These are phyloP conservation scores for Cytospora piceicola DNA, from an alignment of 2,329 filamentous ascomycete species.

Conservation along the genomic window DNA sequence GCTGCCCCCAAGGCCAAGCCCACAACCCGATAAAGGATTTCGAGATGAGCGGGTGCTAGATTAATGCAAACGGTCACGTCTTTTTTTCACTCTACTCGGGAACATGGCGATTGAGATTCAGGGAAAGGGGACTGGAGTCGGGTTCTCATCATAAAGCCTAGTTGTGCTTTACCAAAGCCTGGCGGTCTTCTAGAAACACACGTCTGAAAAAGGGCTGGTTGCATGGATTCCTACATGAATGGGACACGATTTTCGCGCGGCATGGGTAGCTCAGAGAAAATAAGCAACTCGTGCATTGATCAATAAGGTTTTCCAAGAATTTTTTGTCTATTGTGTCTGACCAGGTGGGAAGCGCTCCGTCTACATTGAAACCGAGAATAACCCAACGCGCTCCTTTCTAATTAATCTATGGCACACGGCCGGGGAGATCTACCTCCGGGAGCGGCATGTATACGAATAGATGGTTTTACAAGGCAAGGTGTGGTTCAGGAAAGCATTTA, in stretches of 20 bases:
- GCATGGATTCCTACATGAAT: constrained; percentile 37
- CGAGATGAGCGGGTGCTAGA: constrained; percentile 29
- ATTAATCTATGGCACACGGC: constrained; percentile 10
- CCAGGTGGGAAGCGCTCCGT: not conserved
- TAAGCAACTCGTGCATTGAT: constrained; percentile 39
- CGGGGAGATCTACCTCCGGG: constrained; percentile 22
- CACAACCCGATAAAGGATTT: constrained; percentile 74
- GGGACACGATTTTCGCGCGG: constrained; percentile 33
- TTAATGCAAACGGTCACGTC: constrained; percentile 22
- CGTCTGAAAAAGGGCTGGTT: constrained; percentile 34
- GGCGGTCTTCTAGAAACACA: constrained; percentile 26
- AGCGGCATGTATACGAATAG: not conserved
- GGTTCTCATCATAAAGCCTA: constrained; percentile 29
- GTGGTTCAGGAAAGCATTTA: constrained; percentile 39
- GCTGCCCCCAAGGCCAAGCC: constrained; percentile 82
- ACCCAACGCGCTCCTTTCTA: not conserved
- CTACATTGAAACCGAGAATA: not conserved
- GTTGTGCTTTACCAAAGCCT: constrained; percentile 30
- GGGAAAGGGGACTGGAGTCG: constrained; percentile 31
- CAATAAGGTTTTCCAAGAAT: constrained; percentile 24
- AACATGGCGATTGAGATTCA: constrained; percentile 28
- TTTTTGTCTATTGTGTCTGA: constrained; percentile 11
- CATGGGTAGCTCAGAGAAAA: constrained; percentile 40
- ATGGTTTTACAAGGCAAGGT: constrained; percentile 1
- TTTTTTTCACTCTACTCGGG: constrained; percentile 21